Base-by-base conservation (phyloP, 805 yeast species). In the Kuraishia molischiana region DNA sequence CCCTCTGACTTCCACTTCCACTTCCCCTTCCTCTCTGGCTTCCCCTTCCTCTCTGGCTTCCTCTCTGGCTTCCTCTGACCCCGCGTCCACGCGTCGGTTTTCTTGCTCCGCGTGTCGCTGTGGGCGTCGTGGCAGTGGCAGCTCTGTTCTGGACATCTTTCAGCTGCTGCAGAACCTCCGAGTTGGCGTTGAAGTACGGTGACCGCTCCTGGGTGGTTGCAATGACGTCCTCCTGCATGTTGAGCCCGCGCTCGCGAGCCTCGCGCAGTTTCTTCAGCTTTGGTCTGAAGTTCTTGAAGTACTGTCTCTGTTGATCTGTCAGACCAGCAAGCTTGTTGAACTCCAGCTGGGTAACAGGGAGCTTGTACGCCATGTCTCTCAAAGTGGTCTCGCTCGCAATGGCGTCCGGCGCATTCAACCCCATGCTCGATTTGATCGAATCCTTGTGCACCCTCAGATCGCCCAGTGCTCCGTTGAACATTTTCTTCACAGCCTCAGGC, bases 311-410 rank as follows among this genome's bases (percentile, higher is more conserved):
- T 54, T 39, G 54, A 4, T 32, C 48, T 20, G 54, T 50, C 15
- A 67, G 53, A 4, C 61, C 69, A 1, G 49, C 53, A 35, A 75
- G 46, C 35, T 49, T 52, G 5, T 61, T 54, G 51, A 63, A 80
- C 30, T 66, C 79, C 14, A 48, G 52, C 33, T 66, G 66, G 13
- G 65, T 67, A 2, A 64, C 61, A 1, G 87, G 86, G 24, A 79
- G 58, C 36, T 57, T 61, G 15, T 52, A 44, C 0, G 84, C 75
- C 76, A 79, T 69, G 32, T 74, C 77, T 41, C 66, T 64, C 40
- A 79, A 50, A 0, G 75, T 54, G 2, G 53, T 56, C 39, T 62
- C 63, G 0, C 64, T 50, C 8, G 64, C 60, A 36, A 66, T 56
- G 1, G 61, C 46, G 0, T 59, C 52, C 17, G 65, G 61, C 14